Evolutionary conservation across 1,284 basidiomycete genomes (phyloP), one percentile per base, ranked within the genome.

Genomic region (Takashimella tepidaria): DNA sequence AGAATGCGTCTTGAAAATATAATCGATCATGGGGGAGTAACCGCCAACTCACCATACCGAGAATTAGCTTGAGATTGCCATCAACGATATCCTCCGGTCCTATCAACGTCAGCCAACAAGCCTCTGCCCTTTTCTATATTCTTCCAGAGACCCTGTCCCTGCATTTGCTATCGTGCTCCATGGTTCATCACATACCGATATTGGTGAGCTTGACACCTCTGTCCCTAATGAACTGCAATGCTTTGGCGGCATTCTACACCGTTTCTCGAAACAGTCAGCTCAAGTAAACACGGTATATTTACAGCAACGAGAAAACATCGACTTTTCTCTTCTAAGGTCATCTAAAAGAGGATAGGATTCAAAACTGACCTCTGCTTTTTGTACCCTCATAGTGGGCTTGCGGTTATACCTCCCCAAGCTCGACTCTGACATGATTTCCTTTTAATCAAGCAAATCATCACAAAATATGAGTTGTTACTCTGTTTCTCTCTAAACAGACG

Each of bases 361-460:
- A 37, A n/a, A 37, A 37, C 68, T 43, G 45, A 74, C 74, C 61
- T 98, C 95, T 3, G 92, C 92, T 70, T 93, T 97, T 74, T 98
- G 95, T 0, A 98, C 85, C 45, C 93, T 84, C 82, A 97, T 92
- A 41, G 85, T 81, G 0, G 95, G 95, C 52, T 82, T 84, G 70
- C 82, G 86, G 76, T 96, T 97, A 75, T 95, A 98, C 61, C 89
- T 79, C 6, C 93, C 95, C 13, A 98, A 81, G 23, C 88, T 89
- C 1, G 85, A 86, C 68, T 96, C 92, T 37, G 93, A 91, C 90
- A 93, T 92, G 69, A 95, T 93, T 79, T 92, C 90, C 90, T 93
- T 47, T 24, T 4, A 8, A 37, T 37, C 31, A 8, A n/a, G n/a
- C n/a, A n/a, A n/a, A n/a, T n/a, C n/a, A 11, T 40, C 37, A 40